Evolutionary conservation across 2,329 filamentous ascomycete species (phyloP).

Genomic region (Beauveria pseudobassiana): DNA sequence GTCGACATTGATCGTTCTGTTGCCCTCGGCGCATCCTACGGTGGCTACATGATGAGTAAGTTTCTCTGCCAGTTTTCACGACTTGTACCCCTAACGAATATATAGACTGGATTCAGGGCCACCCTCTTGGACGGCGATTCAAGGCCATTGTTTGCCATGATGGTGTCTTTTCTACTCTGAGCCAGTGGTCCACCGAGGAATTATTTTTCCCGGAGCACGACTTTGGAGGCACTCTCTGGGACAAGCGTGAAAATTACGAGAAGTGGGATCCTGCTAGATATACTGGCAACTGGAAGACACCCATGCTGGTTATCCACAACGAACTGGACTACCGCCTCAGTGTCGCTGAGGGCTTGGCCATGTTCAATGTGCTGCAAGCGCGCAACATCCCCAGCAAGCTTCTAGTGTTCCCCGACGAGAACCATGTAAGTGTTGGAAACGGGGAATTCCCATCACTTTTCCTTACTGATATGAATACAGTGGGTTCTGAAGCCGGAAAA

Average conservation of each 20-base stretch:
- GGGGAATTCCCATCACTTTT: neutral
- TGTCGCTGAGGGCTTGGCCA: constrained; percentile 74
- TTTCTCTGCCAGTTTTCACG: constrained; percentile 1
- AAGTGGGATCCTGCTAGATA: constrained; percentile 62
- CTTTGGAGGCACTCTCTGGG: constrained; percentile 55
- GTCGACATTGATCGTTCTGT: constrained; percentile 65
- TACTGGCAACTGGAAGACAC: constrained; percentile 70
- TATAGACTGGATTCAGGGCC: constrained; percentile 80
- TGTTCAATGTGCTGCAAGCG: constrained; percentile 79
- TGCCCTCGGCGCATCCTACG: constrained; percentile 67
- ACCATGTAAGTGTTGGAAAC: constrained; percentile 34
- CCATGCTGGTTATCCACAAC: constrained; percentile 80
- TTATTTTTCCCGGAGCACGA: constrained; percentile 65
- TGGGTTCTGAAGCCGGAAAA: constrained; percentile 92
- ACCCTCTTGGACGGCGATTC: constrained; percentile 74
- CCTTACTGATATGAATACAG: constrained; percentile 26
- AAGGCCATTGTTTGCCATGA: constrained; percentile 85
- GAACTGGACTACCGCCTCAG: constrained; percentile 85
- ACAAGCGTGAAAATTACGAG: constrained; percentile 55
- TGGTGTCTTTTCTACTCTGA: constrained; percentile 68
- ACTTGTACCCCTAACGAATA: neutral
- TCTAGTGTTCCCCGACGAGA: constrained; percentile 72
- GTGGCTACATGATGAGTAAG: constrained; percentile 67
- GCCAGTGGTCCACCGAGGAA: constrained; percentile 58
- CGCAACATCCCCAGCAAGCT: constrained; percentile 69